Evolutionary conservation across 768 basidiomycete genomes (phyloP).

Genomic region (Mycena rosella): DNA sequence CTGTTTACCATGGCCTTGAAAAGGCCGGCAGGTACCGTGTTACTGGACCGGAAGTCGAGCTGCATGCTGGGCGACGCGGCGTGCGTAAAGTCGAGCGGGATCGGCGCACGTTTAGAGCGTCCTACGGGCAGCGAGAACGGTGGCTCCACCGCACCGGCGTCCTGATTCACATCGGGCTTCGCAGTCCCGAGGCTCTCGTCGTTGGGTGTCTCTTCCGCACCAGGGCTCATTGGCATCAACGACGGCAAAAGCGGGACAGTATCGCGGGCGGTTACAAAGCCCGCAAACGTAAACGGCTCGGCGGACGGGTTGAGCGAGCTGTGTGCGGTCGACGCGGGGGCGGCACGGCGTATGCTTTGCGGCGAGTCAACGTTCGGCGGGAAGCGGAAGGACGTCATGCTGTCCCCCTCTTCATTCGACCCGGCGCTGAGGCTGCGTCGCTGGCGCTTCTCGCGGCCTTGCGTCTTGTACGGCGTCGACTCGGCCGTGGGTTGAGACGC

Average conservation of each 20-base stretch:
- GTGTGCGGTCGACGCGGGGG: conserved; percentile 50
- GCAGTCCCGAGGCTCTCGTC: conserved; percentile 48
- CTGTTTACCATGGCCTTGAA: conserved; percentile 81
- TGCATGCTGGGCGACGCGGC: conserved; percentile 47
- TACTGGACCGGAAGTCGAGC: conserved; percentile 70
- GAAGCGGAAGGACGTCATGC: conserved; percentile 84
- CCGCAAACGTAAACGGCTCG: conserved; percentile 77
- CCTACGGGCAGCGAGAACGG: conserved; percentile 43
- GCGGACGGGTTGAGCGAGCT: conserved; percentile 58
- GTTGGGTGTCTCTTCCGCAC: conserved; percentile 44
- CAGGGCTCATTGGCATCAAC: conserved; percentile 33
- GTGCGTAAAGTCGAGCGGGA: conserved; percentile 80
- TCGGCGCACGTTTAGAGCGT: conserved; percentile 75
- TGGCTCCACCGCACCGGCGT: conserved; percentile 38
- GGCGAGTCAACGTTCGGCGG: conserved; percentile 67
- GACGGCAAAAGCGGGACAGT: conserved; percentile 27
- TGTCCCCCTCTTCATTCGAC: conserved; percentile 67
- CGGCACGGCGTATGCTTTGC: conserved; percentile 60
- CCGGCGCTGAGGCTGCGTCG: conserved; percentile 62
- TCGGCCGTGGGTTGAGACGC: conserved; percentile 47
- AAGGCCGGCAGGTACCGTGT: conserved; percentile 86
- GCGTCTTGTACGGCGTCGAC: conserved; percentile 60
- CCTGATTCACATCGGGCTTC: conserved; percentile 47
- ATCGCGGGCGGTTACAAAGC: conserved; percentile 59
- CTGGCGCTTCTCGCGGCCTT: conserved; percentile 87